Evolutionary conservation across 2,329 filamentous ascomycete genomes (phyloP), one percentile per base, ranked within the genome.

Genomic region (Colletotrichum tanaceti): DNA sequence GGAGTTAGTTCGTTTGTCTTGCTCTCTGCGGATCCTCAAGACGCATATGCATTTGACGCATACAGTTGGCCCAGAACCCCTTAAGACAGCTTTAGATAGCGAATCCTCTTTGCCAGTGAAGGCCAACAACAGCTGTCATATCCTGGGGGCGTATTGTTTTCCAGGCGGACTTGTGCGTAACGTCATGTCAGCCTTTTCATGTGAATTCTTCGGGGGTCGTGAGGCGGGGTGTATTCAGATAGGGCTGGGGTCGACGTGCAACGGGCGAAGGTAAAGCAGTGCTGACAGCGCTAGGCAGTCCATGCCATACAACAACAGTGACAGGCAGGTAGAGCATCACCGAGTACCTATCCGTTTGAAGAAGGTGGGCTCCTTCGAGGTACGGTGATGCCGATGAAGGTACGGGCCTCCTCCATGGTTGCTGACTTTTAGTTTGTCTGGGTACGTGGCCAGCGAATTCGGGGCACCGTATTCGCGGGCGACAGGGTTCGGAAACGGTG

Each of bases 191-290:
- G 20, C 18, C 44, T 35, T n/a, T 57, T 20, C n/a, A 7, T 16
- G 32, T 32, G 22, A 38, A 44, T 57, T 28, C 22, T 16, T 24
- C 14, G 28, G 38, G 11, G 28, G 9, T 7, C 20, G 22, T 58
- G 38, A 64, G 44, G 39, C 39, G 58, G 18, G 41, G 52, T 39
- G 38, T 18, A 38, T 14, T 20, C 16, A 39, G 18, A 32, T 20
- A 39, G 20, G 53, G 44, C 46, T 52, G 20, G 18, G 46, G 32
- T 7, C 24, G 53, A 39, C 60, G 52, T 39, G 24, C n/a, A n/a
- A 52, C 13, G 16, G 32, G 50, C 35, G 9, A 1, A 28, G 44
- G 39, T 16, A n/a, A 32, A 57, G 38, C 16, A 44, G 2, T n/a
- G 41, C 35, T 41, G 28, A 32, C 46, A 28, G 28, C 28, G 54